Evolutionary conservation across 257 asterid species (phyloP).

Genomic region (Lithospermum erythrorhizon): DNA sequence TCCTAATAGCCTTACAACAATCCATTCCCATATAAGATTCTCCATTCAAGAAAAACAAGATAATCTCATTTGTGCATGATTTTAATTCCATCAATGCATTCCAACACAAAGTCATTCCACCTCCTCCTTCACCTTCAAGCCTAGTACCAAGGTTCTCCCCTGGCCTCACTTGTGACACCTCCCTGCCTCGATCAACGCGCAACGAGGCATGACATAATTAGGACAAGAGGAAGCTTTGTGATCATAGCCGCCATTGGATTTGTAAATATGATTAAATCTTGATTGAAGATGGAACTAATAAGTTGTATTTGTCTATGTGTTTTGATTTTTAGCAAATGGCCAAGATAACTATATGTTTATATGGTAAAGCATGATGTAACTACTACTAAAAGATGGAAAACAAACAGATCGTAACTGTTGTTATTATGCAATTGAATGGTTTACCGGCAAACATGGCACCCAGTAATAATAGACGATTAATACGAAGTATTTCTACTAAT

Average conservation of each 20-base stretch:
- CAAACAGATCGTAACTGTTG: neutral
- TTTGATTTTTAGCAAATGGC: too few species aligned
- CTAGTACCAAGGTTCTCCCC: conserved; percentile 6
- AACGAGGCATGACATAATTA: conserved; percentile 15
- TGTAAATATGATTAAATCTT: neutral
- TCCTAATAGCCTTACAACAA: conserved; percentile 20
- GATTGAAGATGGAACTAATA: neutral
- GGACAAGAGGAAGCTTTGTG: conserved; percentile 1
- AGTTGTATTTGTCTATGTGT: neutral
- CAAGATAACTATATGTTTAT: too few species aligned
- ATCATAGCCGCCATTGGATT: neutral
- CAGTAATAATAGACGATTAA: too few species aligned
- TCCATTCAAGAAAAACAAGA: conserved; percentile 22
- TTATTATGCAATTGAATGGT: neutral
- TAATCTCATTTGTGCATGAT: conserved; percentile 25
- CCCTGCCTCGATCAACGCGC: neutral
- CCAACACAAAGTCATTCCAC: conserved; percentile 18
- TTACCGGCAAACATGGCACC: neutral
- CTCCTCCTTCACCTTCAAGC: conserved; percentile 8
- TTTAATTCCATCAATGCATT: conserved; percentile 18
- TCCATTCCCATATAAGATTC: conserved; percentile 21
- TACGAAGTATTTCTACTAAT: too few species aligned
- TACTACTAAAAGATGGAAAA: conserved; percentile 6
- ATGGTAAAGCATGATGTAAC: conserved; percentile 18
- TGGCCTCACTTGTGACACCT: neutral